Percentiles rank a stretch among this genome's conserved stretches.
Conservation (phyloP, 257 asterid genomes). For the Perilla frutescens region DNA sequence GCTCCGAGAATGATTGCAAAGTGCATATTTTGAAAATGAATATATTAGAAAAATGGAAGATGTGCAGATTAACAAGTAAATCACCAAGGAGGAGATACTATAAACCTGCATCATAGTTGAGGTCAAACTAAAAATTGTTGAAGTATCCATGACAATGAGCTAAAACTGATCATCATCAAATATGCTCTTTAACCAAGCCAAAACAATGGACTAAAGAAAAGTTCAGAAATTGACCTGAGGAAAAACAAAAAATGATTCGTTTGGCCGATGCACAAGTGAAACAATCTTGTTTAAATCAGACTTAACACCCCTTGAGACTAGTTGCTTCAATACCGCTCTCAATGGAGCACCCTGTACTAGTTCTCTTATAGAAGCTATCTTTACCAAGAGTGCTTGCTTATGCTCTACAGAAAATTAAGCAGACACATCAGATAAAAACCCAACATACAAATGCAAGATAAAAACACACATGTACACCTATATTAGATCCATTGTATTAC, state of each 20-base stretch:
- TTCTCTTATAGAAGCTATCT: constrained; percentile 91
- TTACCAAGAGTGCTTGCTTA: constrained; percentile 66
- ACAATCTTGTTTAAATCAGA: constrained; percentile 64
- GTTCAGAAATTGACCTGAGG: constrained; percentile 65
- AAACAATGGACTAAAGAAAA: constrained; percentile 28
- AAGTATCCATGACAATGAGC: constrained; percentile 21
- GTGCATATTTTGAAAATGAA: constrained; percentile 17
- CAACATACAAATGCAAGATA: constrained; percentile 23
- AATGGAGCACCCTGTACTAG: constrained; percentile 93
- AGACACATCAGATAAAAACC: constrained; percentile 32
- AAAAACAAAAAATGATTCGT: constrained; percentile 86
- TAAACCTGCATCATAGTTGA: constrained; percentile 2
- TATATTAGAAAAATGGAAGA: constrained; percentile 5
- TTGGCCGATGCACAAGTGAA: constrained; percentile 90
- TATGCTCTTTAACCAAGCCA: constrained; percentile 20
- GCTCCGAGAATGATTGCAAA: constrained; percentile 16
- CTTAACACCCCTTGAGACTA: constrained; percentile 64
- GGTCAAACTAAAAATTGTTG: background rate
- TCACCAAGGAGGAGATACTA: constrained; percentile 15
- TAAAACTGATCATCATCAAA: constrained; percentile 6
- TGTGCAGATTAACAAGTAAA: constrained; percentile 22
- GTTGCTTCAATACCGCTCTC: constrained; percentile 76
- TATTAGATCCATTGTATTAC: background rate
- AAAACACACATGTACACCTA: constrained; percentile 9
- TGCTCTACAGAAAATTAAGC: constrained; percentile 52